A percentile compares a stretch with the other conserved stretches of the same genome.
phyloP scores from a whole-genome alignment of 495 filamentous ascomycete species.

The Clohesyomyces aquaticus region DNA sequence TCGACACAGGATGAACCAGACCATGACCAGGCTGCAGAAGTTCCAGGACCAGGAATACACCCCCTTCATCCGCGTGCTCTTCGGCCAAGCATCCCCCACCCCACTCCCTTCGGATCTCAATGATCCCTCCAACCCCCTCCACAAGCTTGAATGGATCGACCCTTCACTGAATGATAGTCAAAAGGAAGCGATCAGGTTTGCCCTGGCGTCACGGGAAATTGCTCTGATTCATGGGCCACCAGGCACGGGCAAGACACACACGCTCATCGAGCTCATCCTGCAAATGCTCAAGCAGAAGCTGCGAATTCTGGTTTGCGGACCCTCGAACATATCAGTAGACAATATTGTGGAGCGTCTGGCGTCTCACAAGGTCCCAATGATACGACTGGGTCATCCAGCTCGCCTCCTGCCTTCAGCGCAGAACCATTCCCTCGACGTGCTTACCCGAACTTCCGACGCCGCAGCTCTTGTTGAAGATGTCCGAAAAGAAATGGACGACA shows the following conservation, averaged over 20 bases:
- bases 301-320: conserved; percentile 88
- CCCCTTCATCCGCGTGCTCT: conserved; percentile 77
- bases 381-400: conserved; percentile 91
- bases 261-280: conserved; percentile 89
- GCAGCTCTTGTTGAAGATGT: conserved; percentile 90
- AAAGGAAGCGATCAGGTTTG: conserved; percentile 88
- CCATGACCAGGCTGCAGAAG: conserved; percentile 78
- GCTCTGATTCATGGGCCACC: conserved; percentile 95
- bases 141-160: conserved; percentile 72
- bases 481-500: conserved; percentile 88
- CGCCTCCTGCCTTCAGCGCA: conserved; percentile 86
- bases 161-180: conserved; percentile 83
- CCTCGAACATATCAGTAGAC: conserved; percentile 95
- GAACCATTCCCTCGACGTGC: conserved; percentile 84
- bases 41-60: conserved; percentile 72
- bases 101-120: conserved; percentile 52
- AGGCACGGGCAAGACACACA: conserved; percentile 97
- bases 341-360: conserved; percentile 97
- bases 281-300: conserved; percentile 74
- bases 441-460: conserved; percentile 90
- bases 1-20: conserved; percentile 76
- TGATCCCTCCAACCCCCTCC: conserved; percentile 49
- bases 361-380: conserved; percentile 78
- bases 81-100: conserved; percentile 69
- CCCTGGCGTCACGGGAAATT: conserved; percentile 78